Evolutionary conservation across 2,329 filamentous ascomycete genomes (phyloP), one percentile per base, ranked within the genome.

Genomic region (Chaetomiaceae sp.): DNA sequence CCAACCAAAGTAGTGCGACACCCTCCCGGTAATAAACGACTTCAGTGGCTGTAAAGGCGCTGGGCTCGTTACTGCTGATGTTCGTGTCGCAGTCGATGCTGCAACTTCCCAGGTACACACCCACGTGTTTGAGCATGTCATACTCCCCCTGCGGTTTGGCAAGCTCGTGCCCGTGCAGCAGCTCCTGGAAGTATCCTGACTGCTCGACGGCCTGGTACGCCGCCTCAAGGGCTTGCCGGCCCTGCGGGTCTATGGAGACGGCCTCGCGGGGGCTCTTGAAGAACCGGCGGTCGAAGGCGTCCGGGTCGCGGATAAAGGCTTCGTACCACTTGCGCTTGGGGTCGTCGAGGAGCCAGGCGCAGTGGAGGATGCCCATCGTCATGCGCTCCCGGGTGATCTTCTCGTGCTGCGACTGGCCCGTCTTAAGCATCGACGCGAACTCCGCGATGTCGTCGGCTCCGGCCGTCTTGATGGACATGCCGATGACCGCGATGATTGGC

Each of bases 221-320:
- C 1, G 58, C 60, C 50, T 71, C 64, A 4, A 69, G 58, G 10
- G 66, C 54, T 48, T 63, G 60, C 1, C 68, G 58, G 49, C 68
- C 65, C 48, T 70, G 67, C 1, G 69, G 69, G 39, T 72, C 69
- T 49, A 71, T 62, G 32, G 56, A 58, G 38, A 60, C 59, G 14
- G 67, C 67, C 48, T 73, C 69, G 14, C 60, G 52, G 1, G 64
- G 54, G 14, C 51, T 63, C 14, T 62, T 65, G 58, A 72, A 73
- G 58, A 71, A 72, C 0, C 54, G 46, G 20, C 65, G 56, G 50
- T 72, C 69, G 43, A 69, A 70, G 1, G 45, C 44, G 29, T 60
- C 58, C 11, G 41, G 22, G 26, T 53, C 52, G 18, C 46, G 36
- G 4, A 62, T 17, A 15, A 60, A 57, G 46, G 60, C 61, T 19